A percentile compares a stretch with the other conserved stretches of the same genome.
Conservation (phyloP, 2,329 filamentous ascomycete species). For the Leptographium radiaticola region DNA sequence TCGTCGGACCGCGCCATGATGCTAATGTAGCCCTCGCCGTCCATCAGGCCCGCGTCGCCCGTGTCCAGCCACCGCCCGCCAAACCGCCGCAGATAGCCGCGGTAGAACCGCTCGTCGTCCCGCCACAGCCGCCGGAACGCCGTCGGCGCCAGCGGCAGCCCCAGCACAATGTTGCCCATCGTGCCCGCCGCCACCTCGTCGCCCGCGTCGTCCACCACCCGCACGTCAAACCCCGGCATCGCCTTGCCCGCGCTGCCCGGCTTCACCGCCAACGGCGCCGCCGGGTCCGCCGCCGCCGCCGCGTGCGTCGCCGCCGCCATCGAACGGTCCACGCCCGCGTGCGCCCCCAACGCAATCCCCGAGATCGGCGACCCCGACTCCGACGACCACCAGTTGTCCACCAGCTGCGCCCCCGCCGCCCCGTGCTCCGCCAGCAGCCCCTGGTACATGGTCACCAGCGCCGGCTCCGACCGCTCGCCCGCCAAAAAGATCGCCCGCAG, state of each 20-base stretch:
- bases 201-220: conserved; percentile 70
- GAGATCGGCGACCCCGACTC: conserved; percentile 47
- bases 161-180: conserved; percentile 89
- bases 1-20: conserved; percentile 62
- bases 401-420: conserved; percentile 43
- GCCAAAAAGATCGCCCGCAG: conserved; percentile 72
- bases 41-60: conserved; percentile 79
- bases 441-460: conserved; percentile 72
- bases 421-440: conserved; percentile 54
- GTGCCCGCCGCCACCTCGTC: conserved; percentile 53
- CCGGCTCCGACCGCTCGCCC: conserved; percentile 79
- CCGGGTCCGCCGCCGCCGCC: conserved; percentile 2
- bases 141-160: conserved; percentile 69
- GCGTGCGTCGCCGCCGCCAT: conserved; percentile 19
- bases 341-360: conserved; percentile 40
- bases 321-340: conserved; percentile 42
- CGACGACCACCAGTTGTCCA: conserved; percentile 51
- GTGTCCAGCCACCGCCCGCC: conserved; percentile 77
- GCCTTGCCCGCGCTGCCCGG: conserved; percentile 83
- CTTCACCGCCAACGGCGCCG: conserved; percentile 48
- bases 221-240: conserved; percentile 83
- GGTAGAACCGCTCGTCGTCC: conserved; percentile 76
- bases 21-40: conserved; percentile 54
- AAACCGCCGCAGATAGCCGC: conserved; percentile 73
- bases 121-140: conserved; percentile 78